Conservation (phyloP, 805 yeast species). For the Kregervanrija fluxuum region DNA sequence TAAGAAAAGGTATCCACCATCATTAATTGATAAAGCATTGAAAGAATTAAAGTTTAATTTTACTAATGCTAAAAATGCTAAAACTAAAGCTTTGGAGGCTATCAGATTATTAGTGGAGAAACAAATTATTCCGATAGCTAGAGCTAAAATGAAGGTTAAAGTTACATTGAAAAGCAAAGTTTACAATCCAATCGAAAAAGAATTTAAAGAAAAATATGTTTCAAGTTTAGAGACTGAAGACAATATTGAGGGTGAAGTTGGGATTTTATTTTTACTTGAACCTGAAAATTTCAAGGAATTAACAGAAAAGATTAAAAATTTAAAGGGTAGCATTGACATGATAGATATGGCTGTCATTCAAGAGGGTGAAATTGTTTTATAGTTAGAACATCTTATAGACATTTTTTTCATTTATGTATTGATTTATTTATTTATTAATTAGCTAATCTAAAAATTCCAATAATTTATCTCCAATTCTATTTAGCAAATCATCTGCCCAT, state of each 20-base stretch:
- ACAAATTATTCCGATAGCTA: slow-evolving; percentile 85
- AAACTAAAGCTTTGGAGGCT: slow-evolving; percentile 87
- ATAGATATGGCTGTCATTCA: slow-evolving; percentile 30
- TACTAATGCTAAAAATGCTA: slow-evolving; percentile 51
- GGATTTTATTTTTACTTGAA: slow-evolving; percentile 14
- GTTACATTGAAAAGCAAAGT: slow-evolving; percentile 51
- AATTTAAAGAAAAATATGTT: slow-evolving; percentile 10
- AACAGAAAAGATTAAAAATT: slow-evolving; percentile 33
- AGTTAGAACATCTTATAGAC: no score
- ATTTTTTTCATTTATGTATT: no score
- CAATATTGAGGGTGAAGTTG: slow-evolving; percentile 8
- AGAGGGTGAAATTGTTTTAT: slow-evolving; percentile 11
- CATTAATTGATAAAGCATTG: slow-evolving; percentile 86
- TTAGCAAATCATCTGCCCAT: slow-evolving; percentile 80
- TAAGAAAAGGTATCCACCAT: slow-evolving; percentile 87
- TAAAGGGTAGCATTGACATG: slow-evolving; percentile 36
- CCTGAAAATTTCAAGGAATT: slow-evolving; percentile 25
- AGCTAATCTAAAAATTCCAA: slow-evolving; percentile 23
- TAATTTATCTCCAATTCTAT: slow-evolving; percentile 51
- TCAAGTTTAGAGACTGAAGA: slow-evolving; percentile 9
- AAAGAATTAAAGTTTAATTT: slow-evolving; percentile 73
- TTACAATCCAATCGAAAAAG: slow-evolving; percentile 31
- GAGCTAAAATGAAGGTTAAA: slow-evolving; percentile 88
- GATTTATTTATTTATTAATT: no score
- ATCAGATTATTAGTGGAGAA: slow-evolving; percentile 66